Evolutionary conservation across 306 rosid species (phyloP).

Genomic region (Comarum palustre): DNA sequence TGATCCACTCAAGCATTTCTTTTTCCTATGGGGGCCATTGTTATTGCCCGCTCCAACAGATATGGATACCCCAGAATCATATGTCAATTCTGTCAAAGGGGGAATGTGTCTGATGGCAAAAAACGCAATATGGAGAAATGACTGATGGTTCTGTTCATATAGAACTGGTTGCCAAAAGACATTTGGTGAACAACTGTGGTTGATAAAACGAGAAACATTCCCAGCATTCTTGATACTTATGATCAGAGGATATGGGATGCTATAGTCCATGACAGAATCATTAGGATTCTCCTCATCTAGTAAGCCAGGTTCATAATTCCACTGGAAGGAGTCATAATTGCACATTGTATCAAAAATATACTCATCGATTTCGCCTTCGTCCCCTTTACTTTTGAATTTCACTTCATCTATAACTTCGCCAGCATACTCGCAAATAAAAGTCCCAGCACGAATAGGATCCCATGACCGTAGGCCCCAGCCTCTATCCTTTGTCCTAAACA

Average conservation of each 20-base stretch:
- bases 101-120: constrained; percentile 57
- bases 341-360: constrained; percentile 55
- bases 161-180: constrained; percentile 65
- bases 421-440: constrained; percentile 64
- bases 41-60: constrained; percentile 26
- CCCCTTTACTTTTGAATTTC: constrained; percentile 23
- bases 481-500: constrained; percentile 53
- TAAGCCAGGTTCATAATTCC: constrained; percentile 53
- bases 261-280: constrained; percentile 36
- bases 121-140: constrained; percentile 54
- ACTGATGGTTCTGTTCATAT: constrained; percentile 46
- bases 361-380: constrained; percentile 39
- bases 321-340: constrained; percentile 42
- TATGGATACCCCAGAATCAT: constrained; percentile 48
- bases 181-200: constrained; percentile 71
- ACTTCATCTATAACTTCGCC: constrained; percentile 51
- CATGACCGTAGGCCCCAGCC: constrained; percentile 72
- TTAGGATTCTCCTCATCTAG: constrained; percentile 41
- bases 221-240: constrained; percentile 57
- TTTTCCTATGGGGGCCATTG: constrained; percentile 31
- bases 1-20: constrained; percentile 57
- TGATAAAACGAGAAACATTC: constrained; percentile 66
- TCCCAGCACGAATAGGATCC: constrained; percentile 65
- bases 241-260: constrained; percentile 43
- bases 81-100: constrained; percentile 65